Evolutionary conservation across 2,329 filamentous ascomycete species (phyloP).

Genomic region (Arthrobotrys conoides): DNA sequence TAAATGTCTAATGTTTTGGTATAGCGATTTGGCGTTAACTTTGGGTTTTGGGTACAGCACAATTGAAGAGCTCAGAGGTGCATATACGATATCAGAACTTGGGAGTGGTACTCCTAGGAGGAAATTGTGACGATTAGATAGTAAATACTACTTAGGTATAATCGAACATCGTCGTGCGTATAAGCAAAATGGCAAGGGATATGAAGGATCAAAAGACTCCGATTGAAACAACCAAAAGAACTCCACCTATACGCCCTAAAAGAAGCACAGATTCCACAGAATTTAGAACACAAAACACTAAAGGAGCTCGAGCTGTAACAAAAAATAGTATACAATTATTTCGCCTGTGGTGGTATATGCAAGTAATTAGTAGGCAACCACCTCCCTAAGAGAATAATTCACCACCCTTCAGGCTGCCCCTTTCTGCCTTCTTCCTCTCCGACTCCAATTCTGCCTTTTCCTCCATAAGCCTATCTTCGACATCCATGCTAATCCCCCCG

Average conservation of each 20-base stretch:
- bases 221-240: constrained; percentile 28
- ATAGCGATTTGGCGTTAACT: constrained; percentile 35
- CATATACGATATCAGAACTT: constrained; percentile 12
- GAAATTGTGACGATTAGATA: background rate
- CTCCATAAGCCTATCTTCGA: constrained; percentile 76
- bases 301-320: background rate
- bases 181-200: background rate
- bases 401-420: constrained; percentile 30
- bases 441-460: constrained; percentile 77
- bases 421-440: constrained; percentile 53
- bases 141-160: background rate
- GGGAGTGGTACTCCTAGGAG: background rate
- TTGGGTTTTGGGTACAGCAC: constrained; percentile 2
- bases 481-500: constrained; percentile 68
- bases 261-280: background rate
- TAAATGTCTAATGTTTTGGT: background rate
- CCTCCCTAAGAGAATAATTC: constrained; percentile 34
- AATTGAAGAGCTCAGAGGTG: background rate
- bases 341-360: background rate
- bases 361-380: background rate
- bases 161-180: background rate
- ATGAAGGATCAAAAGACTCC: background rate
- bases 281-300: background rate
- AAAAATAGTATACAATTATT: constrained; percentile 9
- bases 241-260: constrained; percentile 20